Base-by-base conservation (phyloP, 352 stramenopile species). In the Phytophthora tentaculata region DNA sequence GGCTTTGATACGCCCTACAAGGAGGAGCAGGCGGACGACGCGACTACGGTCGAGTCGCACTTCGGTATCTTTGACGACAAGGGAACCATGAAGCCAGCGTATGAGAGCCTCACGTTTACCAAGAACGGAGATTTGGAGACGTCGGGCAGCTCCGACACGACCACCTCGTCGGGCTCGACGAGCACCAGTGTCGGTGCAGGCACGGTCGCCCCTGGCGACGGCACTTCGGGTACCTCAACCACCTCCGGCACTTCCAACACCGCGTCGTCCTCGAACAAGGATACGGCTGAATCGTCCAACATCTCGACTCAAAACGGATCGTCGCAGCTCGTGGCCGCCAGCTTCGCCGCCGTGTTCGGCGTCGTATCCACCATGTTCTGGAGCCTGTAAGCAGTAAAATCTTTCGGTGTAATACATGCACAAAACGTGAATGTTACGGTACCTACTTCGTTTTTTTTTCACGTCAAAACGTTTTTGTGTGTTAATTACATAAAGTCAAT, bases 1-100 rank as follows among this genome's bases (percentile, higher is more conserved):
- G 88, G 78, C 59, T 93, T 96, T 16, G 88, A 96, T 68, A 91
- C 86, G 48, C 75, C 84, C 28, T 93, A 89, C 77, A 95, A 95
- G 78, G 70, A 80, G 48, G 57, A 81, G 68, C 71, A 91, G 56
- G 16, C 20, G 29, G 69, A 77, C 16, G 77, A 92, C 41, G 24
- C 67, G 3, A 63, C 79, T 56, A 84, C 80, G 14, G 86, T 95
- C 23, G 88, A 96, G 71, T 77, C 67, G 26, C 79, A 86, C 75
- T 96, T 95, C 56, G 88, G 88, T 20, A 79, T 96, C 63, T 95
- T 92, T 37, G 77, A 86, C 59, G 65, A 76, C 12, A 69, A 72
- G 14, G 82, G 88, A 68, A 73, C 60, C 28, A 80, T 96, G 62
- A 96, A 96, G 73, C 59, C 77, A 5, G 70, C 73, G 20, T 91